Evolutionary conservation across 1,139 yeast genomes (phyloP), one percentile per base, ranked within the genome.

Genomic region (Suhomyces bribrorum): DNA sequence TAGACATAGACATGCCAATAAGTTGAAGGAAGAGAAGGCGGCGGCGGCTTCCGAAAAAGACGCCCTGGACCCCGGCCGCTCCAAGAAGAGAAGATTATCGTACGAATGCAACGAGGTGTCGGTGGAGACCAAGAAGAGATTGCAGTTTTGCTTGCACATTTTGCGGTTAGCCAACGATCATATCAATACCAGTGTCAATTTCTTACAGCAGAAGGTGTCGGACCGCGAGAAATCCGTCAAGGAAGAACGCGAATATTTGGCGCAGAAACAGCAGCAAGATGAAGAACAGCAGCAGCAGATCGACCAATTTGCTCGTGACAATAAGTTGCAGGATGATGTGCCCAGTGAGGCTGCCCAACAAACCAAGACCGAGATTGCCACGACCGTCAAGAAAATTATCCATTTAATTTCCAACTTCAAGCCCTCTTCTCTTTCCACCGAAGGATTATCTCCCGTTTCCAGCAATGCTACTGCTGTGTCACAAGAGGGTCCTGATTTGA

Each of bases 371-470:
- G 98, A 92, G 53, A 87, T 92, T 28, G 83, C 90, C 7, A 77
- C 86, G 4, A 92, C 97, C 0, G 90, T 92, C 17, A 86, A 88
- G 59, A 90, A 89, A 57, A 88, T 90, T 36, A 89, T 90, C 29
- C 80, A 82, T 30, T 79, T 92, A 28, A 85, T 92, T 11, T 86
- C 97, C 5, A 86, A 86, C 49, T 88, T 88, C 52, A 86, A 86
- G 54, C 95, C 96, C 1, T 95, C 96, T 5, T 56, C 73, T 1
- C 53, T 72, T 32, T 52, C 49, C 26, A 55, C 60, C 11, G 56
- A 49, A 20, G 44, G 40, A 5, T 32, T 34, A 13, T 32, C 40
- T 1, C 41, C 44, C 5, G 36, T 34, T 4, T 31, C 45, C 3
- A 31, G 40, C 23, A 27, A 36, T 15, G 22, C 45, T 7, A 34